These are phyloP conservation scores for Fusarium robinianum DNA, from an alignment of 2,329 filamentous ascomycete species.

Conservation along the genomic window DNA sequence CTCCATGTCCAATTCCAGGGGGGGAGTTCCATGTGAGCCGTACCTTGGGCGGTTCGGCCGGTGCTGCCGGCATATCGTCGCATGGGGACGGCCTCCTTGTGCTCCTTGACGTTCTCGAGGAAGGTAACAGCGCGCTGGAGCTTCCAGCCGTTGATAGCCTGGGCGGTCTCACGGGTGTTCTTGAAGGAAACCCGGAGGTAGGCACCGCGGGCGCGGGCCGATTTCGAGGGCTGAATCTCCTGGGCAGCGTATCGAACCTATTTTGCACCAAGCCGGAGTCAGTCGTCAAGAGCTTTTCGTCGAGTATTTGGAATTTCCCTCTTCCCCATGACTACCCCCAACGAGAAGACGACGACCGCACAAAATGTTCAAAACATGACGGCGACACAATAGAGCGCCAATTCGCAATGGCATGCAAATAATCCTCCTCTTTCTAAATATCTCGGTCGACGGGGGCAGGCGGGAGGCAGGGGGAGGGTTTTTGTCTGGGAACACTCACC, in stretches of 20 bases:
- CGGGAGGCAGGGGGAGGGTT: slow-evolving; percentile 39
- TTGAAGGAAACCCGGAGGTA: slow-evolving; percentile 99
- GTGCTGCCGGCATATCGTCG: slow-evolving; percentile 95
- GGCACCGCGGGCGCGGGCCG: slow-evolving; percentile 95
- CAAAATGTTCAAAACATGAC: no score
- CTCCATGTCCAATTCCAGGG: slow-evolving; percentile 10
- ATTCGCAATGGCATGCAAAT: no score
- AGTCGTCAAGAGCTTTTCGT: slow-evolving; percentile 22
- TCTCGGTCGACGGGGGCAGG: slow-evolving; percentile 29
- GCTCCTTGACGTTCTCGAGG: slow-evolving; percentile 96
- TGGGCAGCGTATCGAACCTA: slow-evolving; percentile 96
- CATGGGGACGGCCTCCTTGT: slow-evolving; percentile 98
- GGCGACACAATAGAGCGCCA: no score
- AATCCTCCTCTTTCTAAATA: slow-evolving; percentile 31
- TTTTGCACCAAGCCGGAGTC: slow-evolving; percentile 28
- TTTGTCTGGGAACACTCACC: no score
- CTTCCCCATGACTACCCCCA: slow-evolving; percentile 5
- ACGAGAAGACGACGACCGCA: slow-evolving; percentile 4
- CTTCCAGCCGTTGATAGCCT: slow-evolving; percentile 99
- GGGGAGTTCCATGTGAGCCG: slow-evolving; percentile 48
- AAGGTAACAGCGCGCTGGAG: slow-evolving; percentile 91
- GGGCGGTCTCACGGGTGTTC: slow-evolving; percentile 99
- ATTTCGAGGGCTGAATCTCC: slow-evolving; percentile 86
- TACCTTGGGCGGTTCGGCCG: slow-evolving; percentile 97
- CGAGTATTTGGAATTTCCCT: no score